Percentiles rank a stretch among this genome's conserved stretches.
These are phyloP conservation scores for Citrullus colocynthis DNA, from an alignment of 306 rosid species.

Conservation along the genomic window DNA sequence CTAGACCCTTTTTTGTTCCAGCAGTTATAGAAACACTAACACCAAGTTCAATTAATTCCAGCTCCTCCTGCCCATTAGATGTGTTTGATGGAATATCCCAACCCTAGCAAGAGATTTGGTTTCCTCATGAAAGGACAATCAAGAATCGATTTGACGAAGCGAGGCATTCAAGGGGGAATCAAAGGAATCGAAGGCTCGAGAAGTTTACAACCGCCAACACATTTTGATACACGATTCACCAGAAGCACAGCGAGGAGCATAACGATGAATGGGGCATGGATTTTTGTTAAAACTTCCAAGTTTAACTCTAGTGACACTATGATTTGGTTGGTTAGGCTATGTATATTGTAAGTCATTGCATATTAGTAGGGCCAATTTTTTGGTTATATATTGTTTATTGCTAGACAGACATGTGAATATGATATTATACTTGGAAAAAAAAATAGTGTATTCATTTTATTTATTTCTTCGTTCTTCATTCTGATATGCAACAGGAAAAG, in stretches of 20 bases:
- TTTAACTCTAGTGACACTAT: neutral
- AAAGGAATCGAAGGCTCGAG: neutral
- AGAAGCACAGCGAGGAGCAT: neutral
- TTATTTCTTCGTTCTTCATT: neutral
- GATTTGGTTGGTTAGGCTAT: conserved; percentile 5
- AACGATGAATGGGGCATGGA: neutral
- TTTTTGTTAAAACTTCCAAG: neutral
- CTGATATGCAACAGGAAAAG: neutral
- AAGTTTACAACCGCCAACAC: neutral
- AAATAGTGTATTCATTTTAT: neutral
- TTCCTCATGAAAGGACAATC: neutral
- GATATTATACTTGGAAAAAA: conserved; percentile 3
- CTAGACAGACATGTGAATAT: conserved; percentile 9
- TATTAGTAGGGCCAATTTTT: conserved; percentile 3
- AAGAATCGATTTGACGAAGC: neutral
- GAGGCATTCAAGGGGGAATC: neutral
- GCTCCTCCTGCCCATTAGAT: neutral
- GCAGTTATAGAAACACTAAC: conserved; percentile 7
- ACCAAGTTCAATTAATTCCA: neutral
- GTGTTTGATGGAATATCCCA: no score
- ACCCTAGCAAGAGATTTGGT: neutral
- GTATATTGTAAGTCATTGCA: conserved; percentile 7
- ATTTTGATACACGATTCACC: neutral
- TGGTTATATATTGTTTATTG: conserved; percentile 6
- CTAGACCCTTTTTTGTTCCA: conserved; percentile 11